phyloP scores from a whole-genome alignment of 192 early-diverging fungal species.

The Mycoemilia scoparia region DNA sequence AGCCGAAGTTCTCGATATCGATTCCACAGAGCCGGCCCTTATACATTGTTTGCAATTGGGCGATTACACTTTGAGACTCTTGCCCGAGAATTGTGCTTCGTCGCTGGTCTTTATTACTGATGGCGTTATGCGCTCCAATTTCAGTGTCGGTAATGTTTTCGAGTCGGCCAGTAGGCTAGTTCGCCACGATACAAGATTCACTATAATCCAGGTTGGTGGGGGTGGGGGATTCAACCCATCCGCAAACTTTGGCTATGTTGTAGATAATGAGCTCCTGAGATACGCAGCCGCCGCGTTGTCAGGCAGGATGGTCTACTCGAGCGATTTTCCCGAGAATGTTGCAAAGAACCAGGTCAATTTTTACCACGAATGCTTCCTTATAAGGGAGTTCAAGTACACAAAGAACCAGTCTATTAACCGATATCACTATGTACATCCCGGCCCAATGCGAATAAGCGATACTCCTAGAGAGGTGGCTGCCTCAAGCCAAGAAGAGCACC shows the following conservation, averaged over 20 bases:
- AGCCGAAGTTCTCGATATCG: too few relatives aligned
- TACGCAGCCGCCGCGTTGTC: constrained; percentile 47
- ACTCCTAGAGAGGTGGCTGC: constrained; percentile 26
- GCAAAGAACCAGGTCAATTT: constrained; percentile 16
- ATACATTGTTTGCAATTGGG: constrained; percentile 24
- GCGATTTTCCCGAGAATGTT: constrained; percentile 33
- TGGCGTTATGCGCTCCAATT: constrained; percentile 56
- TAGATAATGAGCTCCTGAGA: constrained; percentile 53
- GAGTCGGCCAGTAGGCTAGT: constrained; percentile 18
- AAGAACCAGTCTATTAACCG: constrained; percentile 13
- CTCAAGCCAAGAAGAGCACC: constrained; percentile 8
- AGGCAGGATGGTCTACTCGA: constrained; percentile 51
- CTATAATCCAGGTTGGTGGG: constrained; percentile 54
- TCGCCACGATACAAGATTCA: constrained; percentile 42
- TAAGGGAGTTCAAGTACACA: constrained; percentile 22
- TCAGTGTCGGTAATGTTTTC: constrained; percentile 37
- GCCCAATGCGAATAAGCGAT: constrained; percentile 22
- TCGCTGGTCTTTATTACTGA: constrained; percentile 48
- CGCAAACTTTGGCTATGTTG: constrained; percentile 54
- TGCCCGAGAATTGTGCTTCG: constrained; percentile 29
- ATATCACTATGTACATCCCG: constrained; percentile 14
- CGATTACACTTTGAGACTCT: constrained; percentile 26
- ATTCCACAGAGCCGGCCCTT: constrained; percentile 24
- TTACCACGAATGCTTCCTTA: constrained; percentile 27
- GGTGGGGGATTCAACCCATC: constrained; percentile 41